These are phyloP conservation scores for Trypanosoma platydactyli DNA, from an alignment of 208 protist genomes.

Conservation along the genomic window DNA sequence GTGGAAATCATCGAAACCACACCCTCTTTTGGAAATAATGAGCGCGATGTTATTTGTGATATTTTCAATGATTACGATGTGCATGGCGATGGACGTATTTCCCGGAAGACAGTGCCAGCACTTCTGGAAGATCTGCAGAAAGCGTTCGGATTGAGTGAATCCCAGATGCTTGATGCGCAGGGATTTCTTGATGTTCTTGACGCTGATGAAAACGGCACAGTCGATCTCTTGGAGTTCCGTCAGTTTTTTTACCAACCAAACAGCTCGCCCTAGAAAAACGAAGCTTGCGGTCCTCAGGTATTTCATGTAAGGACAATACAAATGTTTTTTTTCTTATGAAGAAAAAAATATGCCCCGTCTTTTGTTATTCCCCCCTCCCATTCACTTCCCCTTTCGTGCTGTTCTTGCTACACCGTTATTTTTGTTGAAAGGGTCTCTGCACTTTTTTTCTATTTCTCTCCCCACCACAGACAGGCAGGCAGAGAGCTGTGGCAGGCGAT, in stretches of 20 bases:
- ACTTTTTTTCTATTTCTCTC: not conserved
- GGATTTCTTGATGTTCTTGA: conserved; percentile 53
- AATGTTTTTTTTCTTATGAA: not conserved
- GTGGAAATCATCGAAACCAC: conserved; percentile 21
- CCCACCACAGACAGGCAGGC: no score
- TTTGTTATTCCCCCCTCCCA: conserved; percentile 8
- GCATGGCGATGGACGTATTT: conserved; percentile 44
- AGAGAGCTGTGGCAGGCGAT: no score
- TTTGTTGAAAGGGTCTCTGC: not conserved
- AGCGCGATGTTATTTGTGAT: conserved; percentile 41
- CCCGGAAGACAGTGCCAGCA: conserved; percentile 39
- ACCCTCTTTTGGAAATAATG: conserved; percentile 7
- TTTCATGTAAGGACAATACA: conserved; percentile 12
- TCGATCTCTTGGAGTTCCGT: conserved; percentile 74
- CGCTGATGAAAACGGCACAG: conserved; percentile 37
- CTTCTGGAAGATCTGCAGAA: conserved; percentile 60
- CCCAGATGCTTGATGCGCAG: conserved; percentile 48
- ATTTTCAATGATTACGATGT: conserved; percentile 66
- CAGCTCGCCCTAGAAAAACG: conserved; percentile 9
- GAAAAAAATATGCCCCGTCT: not conserved
- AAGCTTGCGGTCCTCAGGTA: not conserved
- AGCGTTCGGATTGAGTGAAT: conserved; percentile 44
- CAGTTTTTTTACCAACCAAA: conserved; percentile 58
- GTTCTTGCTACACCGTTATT: not conserved
- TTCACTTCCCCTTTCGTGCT: not conserved